A percentile compares a stretch with the other conserved stretches of the same genome.
phyloP scores from a whole-genome alignment of 208 protist genomes.

The Vickermania spadyakhi region DNA sequence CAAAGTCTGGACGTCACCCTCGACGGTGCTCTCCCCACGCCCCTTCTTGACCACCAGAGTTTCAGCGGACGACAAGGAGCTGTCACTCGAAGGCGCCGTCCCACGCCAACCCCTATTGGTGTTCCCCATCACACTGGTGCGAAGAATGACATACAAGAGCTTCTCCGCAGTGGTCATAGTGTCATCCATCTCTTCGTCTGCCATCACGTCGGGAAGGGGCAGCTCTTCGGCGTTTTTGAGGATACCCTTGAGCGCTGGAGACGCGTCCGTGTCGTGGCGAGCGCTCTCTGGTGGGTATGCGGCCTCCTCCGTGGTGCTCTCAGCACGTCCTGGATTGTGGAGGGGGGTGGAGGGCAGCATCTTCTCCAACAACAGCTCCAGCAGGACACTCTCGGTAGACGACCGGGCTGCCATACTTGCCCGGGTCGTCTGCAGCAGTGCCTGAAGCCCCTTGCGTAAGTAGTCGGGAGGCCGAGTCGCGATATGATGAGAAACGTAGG shows the following conservation, averaged over 20 bases:
- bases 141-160: conserved; percentile 74
- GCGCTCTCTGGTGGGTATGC: background rate
- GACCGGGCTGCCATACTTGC: background rate
- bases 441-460: background rate
- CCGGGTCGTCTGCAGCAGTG: background rate
- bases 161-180: conserved; percentile 27
- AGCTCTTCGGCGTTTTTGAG: too few relatives aligned
- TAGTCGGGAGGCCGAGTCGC: background rate
- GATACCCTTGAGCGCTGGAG: background rate
- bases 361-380: conserved; percentile 16
- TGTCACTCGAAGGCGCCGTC: background rate
- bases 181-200: background rate
- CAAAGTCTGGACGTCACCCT: background rate
- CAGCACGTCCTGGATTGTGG: background rate
- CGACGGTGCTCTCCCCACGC: background rate
- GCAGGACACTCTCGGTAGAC: conserved; percentile 22
- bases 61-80: background rate
- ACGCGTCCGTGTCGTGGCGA: background rate
- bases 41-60: background rate
- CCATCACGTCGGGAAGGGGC: too few relatives aligned
- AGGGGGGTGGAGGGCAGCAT: background rate
- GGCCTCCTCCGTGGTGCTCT: too few relatives aligned
- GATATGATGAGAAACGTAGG: background rate
- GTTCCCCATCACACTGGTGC: conserved; percentile 49
- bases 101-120: conserved; percentile 5